Base-by-base conservation (phyloP, 2,329 filamentous ascomycete genomes). In the Penicillium thymicola region DNA sequence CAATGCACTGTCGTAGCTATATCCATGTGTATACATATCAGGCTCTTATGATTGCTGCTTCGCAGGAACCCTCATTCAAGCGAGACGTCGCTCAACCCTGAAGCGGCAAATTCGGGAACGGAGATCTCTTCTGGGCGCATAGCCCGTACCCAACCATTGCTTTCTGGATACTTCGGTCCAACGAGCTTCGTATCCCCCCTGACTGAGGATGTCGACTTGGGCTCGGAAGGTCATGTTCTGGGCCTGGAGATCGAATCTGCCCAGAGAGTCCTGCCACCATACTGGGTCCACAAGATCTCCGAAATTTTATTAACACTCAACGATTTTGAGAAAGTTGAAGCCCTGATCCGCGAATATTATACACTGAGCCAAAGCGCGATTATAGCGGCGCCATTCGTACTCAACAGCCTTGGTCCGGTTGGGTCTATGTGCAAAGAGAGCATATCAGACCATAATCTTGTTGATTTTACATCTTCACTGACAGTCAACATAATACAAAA, bases 351-450 rank as follows among this genome's bases (percentile, higher is more conserved):
- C 7, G 64, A 65, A 37, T 65, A 63, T 41, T 67, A 67, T 50
- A 38, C 27, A 9, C 23, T 66, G 2, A 70, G 68, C 25, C 69
- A 75, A 58, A 65, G 69, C 8, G 70, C 71, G 2, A 66, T 73
- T 5, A 65, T 78, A 27, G 67, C 75, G 2, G 66, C 68, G 1
- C 70, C 71, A 28, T 60, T 78, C 1, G 62, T 73, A 5, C 57
- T 74, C 5, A 68, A 72, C 37, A 65, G 70, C 6, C 63, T 77
- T 41, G 65, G 28, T 40, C 62, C 52, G 48, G 47, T 70, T 10
- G 54, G 51, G 21, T 41, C 42, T n/a, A 56, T 58, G 50, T 58
- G 60, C 27, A 51, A 62, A 37, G 60, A 62, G 11, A 54, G 37
- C 13, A 37, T 44, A 21, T 48, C 43, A 30, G 54, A 34, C 34